phyloP scores from a whole-genome alignment of 2,329 filamentous ascomycete species.

The Curvularia lunata region DNA sequence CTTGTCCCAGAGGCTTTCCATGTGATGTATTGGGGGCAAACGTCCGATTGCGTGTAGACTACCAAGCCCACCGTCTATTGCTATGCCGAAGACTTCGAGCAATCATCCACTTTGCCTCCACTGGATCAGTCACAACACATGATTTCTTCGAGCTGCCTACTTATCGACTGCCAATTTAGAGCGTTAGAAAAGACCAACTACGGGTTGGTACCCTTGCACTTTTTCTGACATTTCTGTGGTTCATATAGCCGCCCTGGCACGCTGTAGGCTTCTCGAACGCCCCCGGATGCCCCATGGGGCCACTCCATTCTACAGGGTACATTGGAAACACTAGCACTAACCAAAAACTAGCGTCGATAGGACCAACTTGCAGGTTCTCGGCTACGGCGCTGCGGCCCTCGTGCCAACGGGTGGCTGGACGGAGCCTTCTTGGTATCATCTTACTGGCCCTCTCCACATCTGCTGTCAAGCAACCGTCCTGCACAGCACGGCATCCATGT shows the following conservation, averaged over 20 bases:
- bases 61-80: not conserved
- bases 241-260: constrained; percentile 14
- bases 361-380: constrained; percentile 14
- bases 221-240: constrained; percentile 11
- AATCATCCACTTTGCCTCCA: not conserved
- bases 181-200: constrained; percentile 6
- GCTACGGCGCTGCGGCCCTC: constrained; percentile 32
- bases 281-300: constrained; percentile 22
- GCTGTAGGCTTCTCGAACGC: constrained; percentile 20
- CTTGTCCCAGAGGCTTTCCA: not conserved
- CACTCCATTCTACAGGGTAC: constrained; percentile 22
- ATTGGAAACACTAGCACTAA: constrained; percentile 9
- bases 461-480: constrained; percentile 21
- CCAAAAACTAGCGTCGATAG: not conserved
- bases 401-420: constrained; percentile 31
- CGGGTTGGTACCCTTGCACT: not conserved
- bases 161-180: not conserved
- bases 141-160: not conserved
- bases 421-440: constrained; percentile 16
- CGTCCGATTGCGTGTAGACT: not conserved
- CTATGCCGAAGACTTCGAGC: not conserved
- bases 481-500: constrained; percentile 25
- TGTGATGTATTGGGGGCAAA: not conserved
- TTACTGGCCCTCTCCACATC: constrained; percentile 24
- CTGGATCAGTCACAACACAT: not conserved